These are phyloP conservation scores for Quercus wislizeni DNA, from an alignment of 306 rosid species.

Conservation along the genomic window DNA sequence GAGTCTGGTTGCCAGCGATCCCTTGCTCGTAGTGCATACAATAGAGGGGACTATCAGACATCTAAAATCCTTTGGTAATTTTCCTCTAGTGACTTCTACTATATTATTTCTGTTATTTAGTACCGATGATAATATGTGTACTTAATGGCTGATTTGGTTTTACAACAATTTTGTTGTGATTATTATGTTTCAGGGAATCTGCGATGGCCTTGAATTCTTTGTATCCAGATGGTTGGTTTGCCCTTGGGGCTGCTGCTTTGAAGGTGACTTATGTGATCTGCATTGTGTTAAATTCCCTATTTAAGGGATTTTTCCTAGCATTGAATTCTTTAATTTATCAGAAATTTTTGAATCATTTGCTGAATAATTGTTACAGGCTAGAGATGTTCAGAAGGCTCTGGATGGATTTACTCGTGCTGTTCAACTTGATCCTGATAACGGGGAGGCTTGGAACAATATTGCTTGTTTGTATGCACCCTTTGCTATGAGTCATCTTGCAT, in stretches of 20 bases:
- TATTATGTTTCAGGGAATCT: constrained; percentile 66
- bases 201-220: constrained; percentile 95
- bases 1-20: constrained; percentile 57
- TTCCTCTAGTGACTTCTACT: not conserved
- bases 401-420: constrained; percentile 96
- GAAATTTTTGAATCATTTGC: constrained; percentile 18
- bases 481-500: not conserved
- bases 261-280: constrained; percentile 55
- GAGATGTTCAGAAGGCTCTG: constrained; percentile 85
- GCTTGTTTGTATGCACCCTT: constrained; percentile 83
- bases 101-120: not conserved
- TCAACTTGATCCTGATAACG: constrained; percentile 97
- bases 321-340: constrained; percentile 2
- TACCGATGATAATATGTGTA: not conserved
- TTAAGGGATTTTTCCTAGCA: constrained; percentile 7
- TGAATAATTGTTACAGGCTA: constrained; percentile 56
- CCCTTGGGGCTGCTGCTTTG: constrained; percentile 94
- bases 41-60: constrained; percentile 79
- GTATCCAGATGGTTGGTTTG: constrained; percentile 97
- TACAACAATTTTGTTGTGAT: not conserved
- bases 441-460: constrained; percentile 99
- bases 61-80: constrained; percentile 59
- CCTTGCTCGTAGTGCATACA: constrained; percentile 96
- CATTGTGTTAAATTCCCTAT: constrained; percentile 9
- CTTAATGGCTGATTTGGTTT: not conserved